Base-by-base conservation (phyloP, 2,329 filamentous ascomycete species). In the Pestalotiopsis fici region DNA sequence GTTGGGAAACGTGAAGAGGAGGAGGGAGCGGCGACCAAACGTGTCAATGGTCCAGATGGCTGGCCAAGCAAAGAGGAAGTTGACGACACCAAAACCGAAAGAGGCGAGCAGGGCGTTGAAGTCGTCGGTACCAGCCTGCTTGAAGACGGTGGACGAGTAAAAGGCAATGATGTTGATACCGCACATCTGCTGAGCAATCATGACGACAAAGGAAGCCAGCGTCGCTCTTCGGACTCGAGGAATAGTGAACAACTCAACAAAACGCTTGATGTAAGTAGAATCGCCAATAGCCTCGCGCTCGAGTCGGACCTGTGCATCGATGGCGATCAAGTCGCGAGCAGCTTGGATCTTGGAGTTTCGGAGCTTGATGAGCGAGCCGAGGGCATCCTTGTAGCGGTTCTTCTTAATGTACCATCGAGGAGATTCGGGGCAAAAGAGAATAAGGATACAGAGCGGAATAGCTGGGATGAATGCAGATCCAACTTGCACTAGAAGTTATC, bases 131-230 rank as follows among this genome's bases (percentile, higher is more conserved):
- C 89, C 89, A 2, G 90, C 86, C 1, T 90, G 77, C 37, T 77
- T 72, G 73, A 90, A 90, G 18, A 90, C 82, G 4, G 88, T 90
- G 0, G 88, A 90, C 0, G 88, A 91, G 78, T 94, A 94, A 77
- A 94, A 68, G 11, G 57, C 67, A 28, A 68, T 68, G 47, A 68
- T 68, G 65, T 68, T 68, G 61, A 68, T 68, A 63, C 79, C 87
- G 72, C 89, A 91, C 86, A 92, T 90, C 77, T 92, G 90, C 77
- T 92, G 90, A 0, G 89, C 89, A 73, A 92, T 89, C 93, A 97
- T 97, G 71, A 95, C 92, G 1, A 89, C 88, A 70, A 90, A 92
- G 0, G 93, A 91, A 5, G 93, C 93, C 35, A 92, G 84, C 3
- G 90, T 95, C 2, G 94, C 94, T 54, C 91, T 86, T 15, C 90